A percentile compares a stretch with the other conserved stretches of the same genome.
Conservation (phyloP, 2,329 filamentous ascomycete genomes). For the Aspergillus texensis region DNA sequence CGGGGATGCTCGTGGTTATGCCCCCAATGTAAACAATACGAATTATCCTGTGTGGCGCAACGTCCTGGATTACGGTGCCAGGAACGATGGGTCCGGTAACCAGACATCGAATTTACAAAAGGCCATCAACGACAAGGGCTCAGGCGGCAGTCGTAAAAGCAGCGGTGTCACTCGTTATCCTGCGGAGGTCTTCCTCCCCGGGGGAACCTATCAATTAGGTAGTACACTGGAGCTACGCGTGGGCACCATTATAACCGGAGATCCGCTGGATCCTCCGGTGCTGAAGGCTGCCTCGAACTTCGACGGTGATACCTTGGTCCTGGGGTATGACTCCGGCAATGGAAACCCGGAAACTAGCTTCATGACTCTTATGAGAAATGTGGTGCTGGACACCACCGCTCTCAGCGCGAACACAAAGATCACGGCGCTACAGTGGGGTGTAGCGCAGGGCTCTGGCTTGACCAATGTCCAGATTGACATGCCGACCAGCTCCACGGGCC, state of each 20-base stretch:
- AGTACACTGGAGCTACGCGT: slow-evolving; percentile 31
- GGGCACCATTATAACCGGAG: slow-evolving; percentile 35
- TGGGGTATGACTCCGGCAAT: slow-evolving; percentile 28
- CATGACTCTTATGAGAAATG: slow-evolving; percentile 35
- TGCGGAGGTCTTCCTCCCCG: slow-evolving; percentile 33
- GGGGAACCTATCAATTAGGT: slow-evolving; percentile 29
- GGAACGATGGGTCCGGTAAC: slow-evolving; percentile 29
- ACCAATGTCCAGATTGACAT: slow-evolving; percentile 38
- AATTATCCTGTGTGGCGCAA: slow-evolving; percentile 34
- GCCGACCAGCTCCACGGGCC: slow-evolving; percentile 29
- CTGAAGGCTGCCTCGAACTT: slow-evolving; percentile 31
- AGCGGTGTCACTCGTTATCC: slow-evolving; percentile 28
- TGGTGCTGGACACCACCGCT: slow-evolving; percentile 34
- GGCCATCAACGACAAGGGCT: slow-evolving; percentile 32
- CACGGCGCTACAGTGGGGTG: slow-evolving; percentile 38
- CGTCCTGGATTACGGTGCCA: slow-evolving; percentile 28
- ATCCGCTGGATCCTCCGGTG: slow-evolving; percentile 33
- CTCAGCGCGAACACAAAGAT: slow-evolving; percentile 22
- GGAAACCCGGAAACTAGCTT: slow-evolving; percentile 34
- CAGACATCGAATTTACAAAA: slow-evolving; percentile 29
- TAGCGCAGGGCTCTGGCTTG: slow-evolving; percentile 36
- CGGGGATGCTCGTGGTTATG: slow-evolving; percentile 24
- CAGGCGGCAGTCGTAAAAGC: slow-evolving; percentile 29
- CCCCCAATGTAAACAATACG: slow-evolving; percentile 21
- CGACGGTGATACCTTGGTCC: slow-evolving; percentile 30